These are phyloP conservation scores for Lineolata rhizophorae DNA, from an alignment of 495 filamentous ascomycete species.

Conservation along the genomic window DNA sequence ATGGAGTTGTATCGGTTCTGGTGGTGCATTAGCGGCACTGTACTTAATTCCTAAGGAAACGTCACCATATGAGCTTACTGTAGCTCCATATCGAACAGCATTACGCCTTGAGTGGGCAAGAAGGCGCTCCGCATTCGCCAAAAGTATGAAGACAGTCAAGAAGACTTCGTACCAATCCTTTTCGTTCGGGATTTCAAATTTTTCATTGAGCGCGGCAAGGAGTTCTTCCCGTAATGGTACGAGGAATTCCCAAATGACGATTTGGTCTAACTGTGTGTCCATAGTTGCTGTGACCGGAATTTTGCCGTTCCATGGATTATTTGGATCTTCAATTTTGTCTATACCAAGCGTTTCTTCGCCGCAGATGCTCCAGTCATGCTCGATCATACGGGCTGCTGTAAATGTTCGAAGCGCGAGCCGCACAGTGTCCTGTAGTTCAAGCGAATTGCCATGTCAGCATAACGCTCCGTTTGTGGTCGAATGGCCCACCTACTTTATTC, in stretches of 20 bases:
- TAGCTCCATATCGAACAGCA: constrained; percentile 3
- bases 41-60: not conserved
- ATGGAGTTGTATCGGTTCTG: constrained; percentile 6
- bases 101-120: constrained; percentile 5
- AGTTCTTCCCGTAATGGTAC: constrained; percentile 1
- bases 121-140: constrained; percentile 4
- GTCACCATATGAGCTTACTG: constrained; percentile 1
- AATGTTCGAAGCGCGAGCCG: constrained; percentile 2
- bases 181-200: constrained; percentile 1
- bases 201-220: constrained; percentile 2
- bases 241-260: constrained; percentile 5
- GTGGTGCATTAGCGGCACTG: not conserved
- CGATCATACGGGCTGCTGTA: constrained; percentile 5
- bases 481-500: too few relatives aligned
- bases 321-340: constrained; percentile 1
- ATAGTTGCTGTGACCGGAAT: constrained; percentile 5
- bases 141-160: constrained; percentile 3
- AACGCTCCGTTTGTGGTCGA: too few relatives aligned
- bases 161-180: constrained; percentile 6
- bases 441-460: too few relatives aligned
- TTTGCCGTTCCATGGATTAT: constrained; percentile 4
- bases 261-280: constrained; percentile 6
- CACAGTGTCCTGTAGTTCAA: too few relatives aligned
- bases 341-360: constrained; percentile 1
- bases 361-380: constrained; percentile 7